A percentile compares a stretch with the other conserved stretches of the same genome.
Evolutionary conservation across 345 rosid species (phyloP).

Genomic region (Hibiscus mutabilis): DNA sequence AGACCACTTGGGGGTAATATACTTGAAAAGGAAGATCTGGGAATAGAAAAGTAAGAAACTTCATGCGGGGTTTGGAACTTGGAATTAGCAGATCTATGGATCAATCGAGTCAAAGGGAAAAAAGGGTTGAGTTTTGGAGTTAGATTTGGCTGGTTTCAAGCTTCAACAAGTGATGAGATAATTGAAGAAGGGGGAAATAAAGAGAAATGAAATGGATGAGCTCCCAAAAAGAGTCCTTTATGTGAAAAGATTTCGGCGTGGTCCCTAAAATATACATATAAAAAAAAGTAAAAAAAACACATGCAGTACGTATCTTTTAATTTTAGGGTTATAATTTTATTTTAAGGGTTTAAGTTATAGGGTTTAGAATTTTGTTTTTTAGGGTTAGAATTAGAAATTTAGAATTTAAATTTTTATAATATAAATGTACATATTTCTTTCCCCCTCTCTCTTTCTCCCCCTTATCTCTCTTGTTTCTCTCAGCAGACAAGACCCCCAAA

Average conservation of each 20-base stretch:
- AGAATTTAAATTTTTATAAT: too few relatives aligned
- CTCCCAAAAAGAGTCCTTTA: not conserved
- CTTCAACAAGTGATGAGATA: slow-evolving; percentile 6
- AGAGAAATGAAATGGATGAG: not conserved
- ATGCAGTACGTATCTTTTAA: too few relatives aligned
- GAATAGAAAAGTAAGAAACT: slow-evolving; percentile 14
- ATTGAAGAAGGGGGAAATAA: not conserved
- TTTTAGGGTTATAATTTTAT: too few relatives aligned
- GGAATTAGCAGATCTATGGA: slow-evolving; percentile 48
- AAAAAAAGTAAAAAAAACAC: too few relatives aligned
- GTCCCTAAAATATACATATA: not conserved
- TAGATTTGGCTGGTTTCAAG: slow-evolving; percentile 6
- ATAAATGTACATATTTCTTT: too few relatives aligned
- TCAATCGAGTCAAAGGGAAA: slow-evolving; percentile 24
- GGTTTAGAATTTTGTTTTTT: too few relatives aligned
- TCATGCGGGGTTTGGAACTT: slow-evolving; percentile 23
- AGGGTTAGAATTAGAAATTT: too few relatives aligned
- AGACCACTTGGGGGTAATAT: slow-evolving; percentile 8
- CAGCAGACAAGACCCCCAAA: not conserved
- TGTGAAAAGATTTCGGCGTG: not conserved
- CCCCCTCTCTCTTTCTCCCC: not conserved
- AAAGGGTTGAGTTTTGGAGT: not conserved
- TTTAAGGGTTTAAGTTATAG: too few relatives aligned
- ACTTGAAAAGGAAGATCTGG: slow-evolving; percentile 23
- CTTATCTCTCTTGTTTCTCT: not conserved